Evolutionary conservation across 2,329 filamentous ascomycete species (phyloP), one percentile per base, ranked within the genome.

Genomic region (Sphaceloma murrayae): DNA sequence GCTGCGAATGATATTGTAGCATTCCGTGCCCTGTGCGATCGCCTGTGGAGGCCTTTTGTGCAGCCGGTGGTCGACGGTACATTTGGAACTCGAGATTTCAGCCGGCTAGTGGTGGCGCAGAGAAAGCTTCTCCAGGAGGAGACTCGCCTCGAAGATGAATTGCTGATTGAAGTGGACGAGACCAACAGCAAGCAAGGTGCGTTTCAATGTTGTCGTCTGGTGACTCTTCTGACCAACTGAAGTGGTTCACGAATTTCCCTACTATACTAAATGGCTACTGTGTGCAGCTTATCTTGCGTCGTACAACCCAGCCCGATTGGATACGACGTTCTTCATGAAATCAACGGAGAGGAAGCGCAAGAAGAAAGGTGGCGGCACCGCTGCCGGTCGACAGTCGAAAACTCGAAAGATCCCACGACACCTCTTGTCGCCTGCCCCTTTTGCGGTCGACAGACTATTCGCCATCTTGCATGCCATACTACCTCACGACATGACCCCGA

Each of bases 11-110:
- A 89, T 27, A 70, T 96, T 10, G 72, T 82, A 1, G 75, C 76
- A 8, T 87, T 94, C 53, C 72, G 69, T 3, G 73, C 75, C 26
- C 76, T 82, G 39, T 87, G 83, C 56, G 63, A 75, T 38, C 75
- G 79, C 32, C 73, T 96, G 14, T 98, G 91, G 91, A 79, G 81
- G 8, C 75, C 79, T 3, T 96, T 98, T 62, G 80, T 85, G 1
- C 74, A 77, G 5, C 89, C 89, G 0, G 74, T 96, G 17, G 63
- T 80, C 1, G 75, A 78, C 1, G 82, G 82, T n/a, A 80, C 82
- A 6, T 78, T 82, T 54, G 73, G 74, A 1, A 77, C 82, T 7
- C 80, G 82, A 54, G 86, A 95, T 56, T 95, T 95, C 62, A 80
- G 84, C 10, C 81, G 84, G 50, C 69, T 98, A 5, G 73, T 96